phyloP scores from a whole-genome alignment of 164 flowering plant genomes.

The Cinnamomum micranthum region DNA sequence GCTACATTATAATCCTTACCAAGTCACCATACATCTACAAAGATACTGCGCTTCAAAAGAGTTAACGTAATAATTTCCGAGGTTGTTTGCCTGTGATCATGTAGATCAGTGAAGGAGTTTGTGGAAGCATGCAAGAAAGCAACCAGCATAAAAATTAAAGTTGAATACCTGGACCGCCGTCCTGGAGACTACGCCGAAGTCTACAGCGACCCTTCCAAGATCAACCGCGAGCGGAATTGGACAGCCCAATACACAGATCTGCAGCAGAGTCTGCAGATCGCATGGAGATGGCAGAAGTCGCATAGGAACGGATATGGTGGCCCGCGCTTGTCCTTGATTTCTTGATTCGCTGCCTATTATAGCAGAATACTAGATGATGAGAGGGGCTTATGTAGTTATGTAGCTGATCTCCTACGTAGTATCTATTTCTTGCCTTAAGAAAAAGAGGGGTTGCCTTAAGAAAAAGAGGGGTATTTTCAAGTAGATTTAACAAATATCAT shows the following conservation, averaged over 20 bases:
- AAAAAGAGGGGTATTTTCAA: neutral
- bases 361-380: too few species aligned
- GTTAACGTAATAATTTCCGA: neutral
- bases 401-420: neutral
- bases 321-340: constrained; percentile 14
- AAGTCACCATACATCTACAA: neutral
- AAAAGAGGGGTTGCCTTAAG: neutral
- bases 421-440: neutral
- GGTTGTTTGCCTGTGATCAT: constrained; percentile 34
- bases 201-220: constrained; percentile 81
- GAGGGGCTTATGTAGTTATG: too few species aligned
- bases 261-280: constrained; percentile 61
- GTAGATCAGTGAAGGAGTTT: constrained; percentile 95
- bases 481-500: neutral
- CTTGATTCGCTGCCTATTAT: constrained; percentile 4
- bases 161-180: constrained; percentile 66
- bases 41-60: neutral
- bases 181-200: constrained; percentile 99
- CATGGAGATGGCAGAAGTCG: constrained; percentile 94
- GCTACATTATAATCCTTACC: neutral
- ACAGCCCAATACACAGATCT: constrained; percentile 78
- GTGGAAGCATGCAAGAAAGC: constrained; percentile 96
- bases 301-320: constrained; percentile 70
- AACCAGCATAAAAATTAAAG: constrained; percentile 71
- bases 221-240: constrained; percentile 78